phyloP scores from a whole-genome alignment of 352 stramenopile species.

The Paralagenidium karlingii region DNA sequence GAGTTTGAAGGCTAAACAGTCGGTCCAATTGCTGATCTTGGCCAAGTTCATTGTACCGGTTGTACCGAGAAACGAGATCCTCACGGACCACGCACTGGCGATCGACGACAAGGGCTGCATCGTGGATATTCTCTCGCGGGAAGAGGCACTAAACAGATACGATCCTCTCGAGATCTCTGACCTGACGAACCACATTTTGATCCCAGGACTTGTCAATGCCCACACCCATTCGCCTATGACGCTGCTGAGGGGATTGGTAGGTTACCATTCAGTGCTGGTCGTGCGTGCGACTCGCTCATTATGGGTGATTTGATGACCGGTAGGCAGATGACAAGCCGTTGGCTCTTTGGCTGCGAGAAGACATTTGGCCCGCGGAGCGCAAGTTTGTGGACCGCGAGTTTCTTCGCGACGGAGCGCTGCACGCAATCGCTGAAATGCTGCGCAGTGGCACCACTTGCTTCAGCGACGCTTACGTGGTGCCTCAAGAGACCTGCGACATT shows the following conservation, averaged over 20 bases:
- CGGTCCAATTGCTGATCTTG: too few species aligned
- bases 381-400: slow-evolving; percentile 67
- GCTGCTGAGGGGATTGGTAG: slow-evolving; percentile 68
- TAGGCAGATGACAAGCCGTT: slow-evolving; percentile 79
- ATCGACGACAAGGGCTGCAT: slow-evolving; percentile 57
- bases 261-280: too few species aligned
- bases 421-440: slow-evolving; percentile 80
- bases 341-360: slow-evolving; percentile 66
- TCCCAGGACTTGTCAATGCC: slow-evolving; percentile 77
- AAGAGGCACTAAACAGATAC: slow-evolving; percentile 39
- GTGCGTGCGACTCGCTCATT: too few species aligned
- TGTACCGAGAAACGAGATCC: slow-evolving; percentile 49
- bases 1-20: too few species aligned
- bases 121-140: slow-evolving; percentile 52
- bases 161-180: slow-evolving; percentile 22
- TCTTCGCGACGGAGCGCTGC: slow-evolving; percentile 48
- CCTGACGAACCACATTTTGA: slow-evolving; percentile 54
- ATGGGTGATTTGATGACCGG: too few species aligned
- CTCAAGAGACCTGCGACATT: slow-evolving; percentile 30
- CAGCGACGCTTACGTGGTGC: slow-evolving; percentile 90
- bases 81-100: slow-evolving; percentile 66
- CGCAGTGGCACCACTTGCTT: slow-evolving; percentile 78
- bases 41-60: slow-evolving; percentile 73
- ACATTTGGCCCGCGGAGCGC: slow-evolving; percentile 79
- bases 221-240: slow-evolving; percentile 84